phyloP scores from a whole-genome alignment of 371 early-diverging fungal species.

The Mucor lusitanicus region DNA sequence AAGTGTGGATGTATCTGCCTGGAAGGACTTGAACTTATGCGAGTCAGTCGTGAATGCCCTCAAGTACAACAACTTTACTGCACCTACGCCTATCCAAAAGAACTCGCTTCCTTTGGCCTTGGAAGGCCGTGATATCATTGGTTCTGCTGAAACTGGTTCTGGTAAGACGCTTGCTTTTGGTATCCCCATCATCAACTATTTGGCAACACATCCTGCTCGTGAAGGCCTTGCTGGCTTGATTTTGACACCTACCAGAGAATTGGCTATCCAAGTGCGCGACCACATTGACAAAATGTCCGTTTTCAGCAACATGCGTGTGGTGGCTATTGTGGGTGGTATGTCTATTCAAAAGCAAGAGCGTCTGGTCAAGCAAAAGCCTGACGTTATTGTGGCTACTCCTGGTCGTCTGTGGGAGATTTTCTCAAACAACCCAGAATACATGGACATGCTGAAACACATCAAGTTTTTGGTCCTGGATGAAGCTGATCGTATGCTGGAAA shows the following conservation, averaged over 20 bases:
- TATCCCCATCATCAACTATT: constrained; percentile 78
- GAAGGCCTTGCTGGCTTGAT: constrained; percentile 58
- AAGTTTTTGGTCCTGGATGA: constrained; percentile 93
- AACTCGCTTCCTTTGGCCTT: constrained; percentile 77
- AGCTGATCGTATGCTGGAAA: constrained; percentile 96
- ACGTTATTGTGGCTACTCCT: constrained; percentile 97
- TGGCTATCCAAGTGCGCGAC: constrained; percentile 88
- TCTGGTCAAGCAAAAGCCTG: constrained; percentile 65
- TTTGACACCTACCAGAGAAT: constrained; percentile 90
- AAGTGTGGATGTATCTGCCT: constrained; percentile 59
- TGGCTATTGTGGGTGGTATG: constrained; percentile 93
- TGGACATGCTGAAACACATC: constrained; percentile 51
- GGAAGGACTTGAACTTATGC: constrained; percentile 57
- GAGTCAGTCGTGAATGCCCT: constrained; percentile 66
- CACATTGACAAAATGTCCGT: constrained; percentile 68
- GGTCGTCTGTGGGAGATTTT: constrained; percentile 96
- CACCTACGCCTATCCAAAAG: constrained; percentile 96
- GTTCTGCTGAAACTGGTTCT: constrained; percentile 97
- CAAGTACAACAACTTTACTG: constrained; percentile 66
- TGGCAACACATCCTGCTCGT: constrained; percentile 41
- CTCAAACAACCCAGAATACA: constrained; percentile 61
- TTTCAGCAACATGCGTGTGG: constrained; percentile 51
- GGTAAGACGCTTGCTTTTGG: constrained; percentile 95
- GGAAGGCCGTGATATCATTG: constrained; percentile 88
- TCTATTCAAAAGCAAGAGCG: constrained; percentile 89